A percentile compares a stretch with the other conserved stretches of the same genome.
Evolutionary conservation across 1,284 basidiomycete genomes (phyloP).

Genomic region (Cronartium ribicola): DNA sequence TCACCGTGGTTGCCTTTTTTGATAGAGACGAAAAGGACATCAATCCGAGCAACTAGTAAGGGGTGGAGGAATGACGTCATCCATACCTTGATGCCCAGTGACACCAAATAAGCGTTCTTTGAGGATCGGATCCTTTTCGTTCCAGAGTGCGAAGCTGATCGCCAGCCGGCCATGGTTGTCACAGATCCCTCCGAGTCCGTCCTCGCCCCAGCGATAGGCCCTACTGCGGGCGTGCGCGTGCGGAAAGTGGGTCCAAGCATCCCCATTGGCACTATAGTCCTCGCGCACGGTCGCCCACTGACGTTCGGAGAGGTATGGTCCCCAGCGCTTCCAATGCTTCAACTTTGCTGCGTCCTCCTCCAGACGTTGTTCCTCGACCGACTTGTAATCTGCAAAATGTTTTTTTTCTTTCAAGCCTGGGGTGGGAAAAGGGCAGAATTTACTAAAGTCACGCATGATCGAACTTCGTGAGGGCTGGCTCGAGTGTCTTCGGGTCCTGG

Average conservation of each 20-base stretch:
- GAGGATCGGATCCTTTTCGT: conserved; percentile 85
- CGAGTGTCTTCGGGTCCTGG: not conserved
- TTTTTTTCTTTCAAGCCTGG: conserved; percentile 45
- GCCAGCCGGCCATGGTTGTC: conserved; percentile 94
- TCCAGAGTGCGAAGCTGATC: conserved; percentile 88
- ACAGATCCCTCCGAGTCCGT: conserved; percentile 90
- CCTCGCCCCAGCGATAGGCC: conserved; percentile 97
- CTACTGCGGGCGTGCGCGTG: conserved; percentile 90
- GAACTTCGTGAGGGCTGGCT: conserved; percentile 13
- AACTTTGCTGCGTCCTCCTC: conserved; percentile 64
- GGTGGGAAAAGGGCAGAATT: conserved; percentile 43
- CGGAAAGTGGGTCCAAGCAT: conserved; percentile 96
- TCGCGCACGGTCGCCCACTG: conserved; percentile 99
- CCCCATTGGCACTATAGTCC: conserved; percentile 92
- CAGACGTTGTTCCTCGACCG: conserved; percentile 56
- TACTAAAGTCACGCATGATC: conserved; percentile 38
- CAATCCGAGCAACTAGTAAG: not conserved
- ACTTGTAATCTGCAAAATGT: conserved; percentile 48
- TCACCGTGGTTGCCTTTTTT: conserved; percentile 90
- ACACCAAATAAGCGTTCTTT: conserved; percentile 93
- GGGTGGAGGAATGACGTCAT: not conserved
- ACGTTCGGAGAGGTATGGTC: conserved; percentile 90
- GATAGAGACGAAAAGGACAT: not conserved
- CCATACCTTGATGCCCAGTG: conserved; percentile 73
- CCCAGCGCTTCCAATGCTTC: conserved; percentile 95